Evolutionary conservation across 371 early-diverging fungal genomes (phyloP).

Genomic region (Massospora cicadina): DNA sequence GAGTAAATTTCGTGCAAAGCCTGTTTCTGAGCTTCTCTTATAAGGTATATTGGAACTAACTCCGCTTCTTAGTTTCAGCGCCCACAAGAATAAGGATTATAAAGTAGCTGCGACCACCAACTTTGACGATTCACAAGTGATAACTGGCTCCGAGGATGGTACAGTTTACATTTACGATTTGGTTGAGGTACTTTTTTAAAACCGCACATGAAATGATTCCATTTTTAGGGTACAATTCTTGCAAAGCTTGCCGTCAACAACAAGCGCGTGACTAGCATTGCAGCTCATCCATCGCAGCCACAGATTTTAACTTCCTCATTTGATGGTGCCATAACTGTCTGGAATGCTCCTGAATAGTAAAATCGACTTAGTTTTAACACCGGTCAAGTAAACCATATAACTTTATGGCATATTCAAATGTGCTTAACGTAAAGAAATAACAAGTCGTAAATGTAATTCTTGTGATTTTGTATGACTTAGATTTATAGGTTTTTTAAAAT

Average conservation of each 20-base stretch:
- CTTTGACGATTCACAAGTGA: conserved; percentile 44
- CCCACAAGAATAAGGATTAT: neutral
- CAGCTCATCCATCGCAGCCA: conserved; percentile 30
- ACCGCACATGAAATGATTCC: neutral
- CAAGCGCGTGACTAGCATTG: conserved; percentile 30
- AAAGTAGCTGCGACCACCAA: neutral
- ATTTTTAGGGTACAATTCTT: conserved; percentile 25
- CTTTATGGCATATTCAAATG: too few species aligned
- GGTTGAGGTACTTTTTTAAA: conserved; percentile 28
- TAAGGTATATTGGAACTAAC: neutral
- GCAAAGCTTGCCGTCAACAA: conserved; percentile 24
- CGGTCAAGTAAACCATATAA: too few species aligned
- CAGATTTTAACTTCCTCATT: conserved; percentile 28
- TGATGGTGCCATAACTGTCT: conserved; percentile 21
- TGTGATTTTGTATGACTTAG: too few species aligned
- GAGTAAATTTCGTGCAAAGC: too few species aligned
- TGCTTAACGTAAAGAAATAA: too few species aligned
- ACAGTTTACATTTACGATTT: conserved; percentile 68
- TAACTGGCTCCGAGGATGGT: conserved; percentile 88
- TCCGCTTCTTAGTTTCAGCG: conserved; percentile 1
- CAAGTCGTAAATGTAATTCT: too few species aligned
- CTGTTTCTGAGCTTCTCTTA: neutral
- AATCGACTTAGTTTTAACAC: too few species aligned
- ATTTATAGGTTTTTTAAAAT: too few species aligned
- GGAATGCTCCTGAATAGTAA: conserved; percentile 11